Conservation (phyloP, 2,329 filamentous ascomycete species). For the Nectriaceae sp. region DNA sequence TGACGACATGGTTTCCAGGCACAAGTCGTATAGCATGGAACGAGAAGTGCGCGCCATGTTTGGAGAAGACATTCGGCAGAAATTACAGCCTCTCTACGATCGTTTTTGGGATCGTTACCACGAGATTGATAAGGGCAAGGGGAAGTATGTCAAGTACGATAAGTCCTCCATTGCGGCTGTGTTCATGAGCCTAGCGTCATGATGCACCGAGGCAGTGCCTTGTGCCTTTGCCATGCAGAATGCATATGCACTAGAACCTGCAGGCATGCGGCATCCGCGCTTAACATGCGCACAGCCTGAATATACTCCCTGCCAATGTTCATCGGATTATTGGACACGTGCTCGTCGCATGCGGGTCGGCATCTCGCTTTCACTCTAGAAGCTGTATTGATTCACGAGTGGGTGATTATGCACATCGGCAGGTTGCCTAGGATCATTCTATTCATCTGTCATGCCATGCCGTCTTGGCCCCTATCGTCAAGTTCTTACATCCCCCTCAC, state of each 20-base stretch:
- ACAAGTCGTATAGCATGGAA: slow-evolving; percentile 88
- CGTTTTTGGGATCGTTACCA: slow-evolving; percentile 97
- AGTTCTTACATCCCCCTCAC: not conserved
- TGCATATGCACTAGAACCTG: not conserved
- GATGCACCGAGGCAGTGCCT: slow-evolving; percentile 11
- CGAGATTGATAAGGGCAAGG: slow-evolving; percentile 95
- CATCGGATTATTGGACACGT: too few species aligned
- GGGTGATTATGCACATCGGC: too few species aligned
- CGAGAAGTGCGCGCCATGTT: slow-evolving; percentile 81
- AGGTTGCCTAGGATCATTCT: slow-evolving; percentile 4
- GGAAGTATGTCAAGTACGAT: slow-evolving; percentile 98
- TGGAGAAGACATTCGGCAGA: slow-evolving; percentile 81
- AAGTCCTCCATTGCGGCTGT: slow-evolving; percentile 76
- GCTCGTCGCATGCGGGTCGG: too few species aligned
- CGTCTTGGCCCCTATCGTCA: not conserved
- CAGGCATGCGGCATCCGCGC: not conserved
- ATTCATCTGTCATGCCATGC: slow-evolving; percentile 6
- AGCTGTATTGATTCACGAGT: too few species aligned
- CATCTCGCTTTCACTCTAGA: too few species aligned
- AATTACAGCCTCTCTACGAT: slow-evolving; percentile 92
- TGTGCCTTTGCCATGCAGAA: not conserved
- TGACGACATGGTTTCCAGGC: slow-evolving; percentile 81
- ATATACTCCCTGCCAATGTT: too few species aligned
- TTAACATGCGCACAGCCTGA: too few species aligned
- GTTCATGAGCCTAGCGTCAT: slow-evolving; percentile 52